Percentiles rank a stretch among this genome's conserved stretches.
phyloP scores from a whole-genome alignment of 2,329 filamentous ascomycete species.

The Exophiala aquamarina region DNA sequence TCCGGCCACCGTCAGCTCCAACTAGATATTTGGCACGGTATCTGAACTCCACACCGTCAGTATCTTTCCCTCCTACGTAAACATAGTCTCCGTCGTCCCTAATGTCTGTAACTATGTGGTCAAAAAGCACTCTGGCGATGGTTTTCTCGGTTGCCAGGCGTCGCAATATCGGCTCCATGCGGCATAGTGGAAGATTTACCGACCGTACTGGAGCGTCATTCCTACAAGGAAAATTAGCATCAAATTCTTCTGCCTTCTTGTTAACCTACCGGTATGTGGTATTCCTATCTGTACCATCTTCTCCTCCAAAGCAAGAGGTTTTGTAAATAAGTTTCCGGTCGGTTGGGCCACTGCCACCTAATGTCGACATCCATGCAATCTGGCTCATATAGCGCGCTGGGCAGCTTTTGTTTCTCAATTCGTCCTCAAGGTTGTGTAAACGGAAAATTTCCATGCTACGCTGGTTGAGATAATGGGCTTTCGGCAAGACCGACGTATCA shows the following conservation, averaged over 20 bases:
- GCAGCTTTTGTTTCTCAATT: slow-evolving; percentile 25
- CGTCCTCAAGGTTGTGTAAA: slow-evolving; percentile 31
- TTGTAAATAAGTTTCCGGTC: slow-evolving; percentile 5
- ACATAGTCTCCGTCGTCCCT: slow-evolving; percentile 3
- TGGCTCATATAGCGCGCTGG: slow-evolving; percentile 30
- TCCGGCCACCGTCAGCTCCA: neutral
- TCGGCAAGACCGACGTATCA: slow-evolving; percentile 34
- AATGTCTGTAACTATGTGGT: slow-evolving; percentile 3
- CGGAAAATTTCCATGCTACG: slow-evolving; percentile 30
- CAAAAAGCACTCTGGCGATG: slow-evolving; percentile 23
- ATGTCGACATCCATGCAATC: slow-evolving; percentile 33
- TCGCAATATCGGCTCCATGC: slow-evolving; percentile 36
- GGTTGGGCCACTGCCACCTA: slow-evolving; percentile 28
- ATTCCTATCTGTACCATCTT: neutral
- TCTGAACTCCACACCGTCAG: slow-evolving; percentile 19
- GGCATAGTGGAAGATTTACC: slow-evolving; percentile 24
- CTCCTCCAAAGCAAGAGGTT: slow-evolving; percentile 1
- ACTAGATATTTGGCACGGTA: neutral
- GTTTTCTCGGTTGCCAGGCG: slow-evolving; percentile 32
- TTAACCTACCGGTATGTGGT: too few relatives aligned
- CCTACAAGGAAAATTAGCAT: slow-evolving; percentile 34
- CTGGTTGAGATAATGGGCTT: slow-evolving; percentile 34
- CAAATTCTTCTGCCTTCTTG: too few relatives aligned
- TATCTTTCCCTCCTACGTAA: slow-evolving; percentile 10
- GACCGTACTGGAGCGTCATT: slow-evolving; percentile 1